phyloP scores from a whole-genome alignment of 495 filamentous ascomycete genomes.

The Beverwykella pulmonaria region DNA sequence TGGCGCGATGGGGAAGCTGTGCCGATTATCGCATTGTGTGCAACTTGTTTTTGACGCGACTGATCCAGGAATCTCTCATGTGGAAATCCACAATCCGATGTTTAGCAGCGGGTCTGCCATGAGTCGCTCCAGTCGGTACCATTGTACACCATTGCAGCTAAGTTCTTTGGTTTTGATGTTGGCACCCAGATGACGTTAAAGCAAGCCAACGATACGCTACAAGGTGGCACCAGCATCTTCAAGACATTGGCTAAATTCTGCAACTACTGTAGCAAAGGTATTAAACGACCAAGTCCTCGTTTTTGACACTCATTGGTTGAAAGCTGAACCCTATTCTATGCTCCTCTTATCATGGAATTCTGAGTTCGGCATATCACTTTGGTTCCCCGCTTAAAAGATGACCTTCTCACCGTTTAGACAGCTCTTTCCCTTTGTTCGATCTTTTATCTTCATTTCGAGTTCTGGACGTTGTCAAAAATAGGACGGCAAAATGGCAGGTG shows the following conservation, averaged over 20 bases:
- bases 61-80: neutral
- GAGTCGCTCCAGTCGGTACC: neutral
- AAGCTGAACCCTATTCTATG: neutral
- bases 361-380: neutral
- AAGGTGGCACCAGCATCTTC: neutral
- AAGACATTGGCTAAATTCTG: neutral
- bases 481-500: neutral
- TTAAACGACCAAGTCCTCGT: neutral
- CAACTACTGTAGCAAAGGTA: neutral
- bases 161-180: neutral
- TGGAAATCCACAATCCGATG: neutral
- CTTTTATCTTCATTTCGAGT: neutral
- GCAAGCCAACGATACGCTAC: neutral
- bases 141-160: neutral
- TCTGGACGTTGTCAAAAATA: neutral
- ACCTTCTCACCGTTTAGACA: neutral
- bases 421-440: neutral
- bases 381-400: neutral
- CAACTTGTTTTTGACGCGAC: neutral
- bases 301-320: neutral
- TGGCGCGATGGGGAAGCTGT: neutral
- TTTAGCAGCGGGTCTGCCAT: neutral
- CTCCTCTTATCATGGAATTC: neutral
- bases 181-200: neutral
- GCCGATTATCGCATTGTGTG: neutral